A percentile compares a stretch with the other conserved stretches of the same genome.
Conservation (phyloP, 768 basidiomycete genomes). For the Neoboletus magnificus region DNA sequence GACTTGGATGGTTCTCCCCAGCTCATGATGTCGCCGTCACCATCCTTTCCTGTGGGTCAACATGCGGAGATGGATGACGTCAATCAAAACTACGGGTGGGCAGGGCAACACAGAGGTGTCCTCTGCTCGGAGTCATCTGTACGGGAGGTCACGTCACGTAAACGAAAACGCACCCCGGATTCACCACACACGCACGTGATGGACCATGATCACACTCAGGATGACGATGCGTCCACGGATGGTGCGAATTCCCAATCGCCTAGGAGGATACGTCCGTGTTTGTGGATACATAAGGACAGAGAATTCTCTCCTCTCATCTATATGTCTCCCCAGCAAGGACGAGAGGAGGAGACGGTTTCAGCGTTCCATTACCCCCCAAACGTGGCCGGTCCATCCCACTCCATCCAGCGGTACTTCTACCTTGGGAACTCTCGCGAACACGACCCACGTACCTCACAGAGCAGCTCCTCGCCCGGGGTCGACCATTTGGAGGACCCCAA, state of each 20-base stretch:
- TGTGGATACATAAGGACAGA: conserved; percentile 1
- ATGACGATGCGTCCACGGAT: background rate
- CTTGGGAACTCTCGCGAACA: background rate
- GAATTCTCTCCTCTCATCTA: conserved; percentile 25
- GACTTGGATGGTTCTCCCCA: background rate
- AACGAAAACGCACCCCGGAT: conserved; percentile 17
- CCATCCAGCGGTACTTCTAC: conserved; percentile 1
- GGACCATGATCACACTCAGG: background rate
- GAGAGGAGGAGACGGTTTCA: conserved; percentile 4
- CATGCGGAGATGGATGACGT: background rate
- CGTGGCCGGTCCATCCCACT: background rate
- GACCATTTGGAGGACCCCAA: background rate
- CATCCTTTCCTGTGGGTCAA: background rate
- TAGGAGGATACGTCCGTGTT: conserved; percentile 9
- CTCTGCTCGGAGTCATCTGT: background rate
- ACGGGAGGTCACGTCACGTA: conserved; percentile 2
- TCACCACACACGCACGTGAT: background rate
- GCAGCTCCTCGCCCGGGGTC: background rate
- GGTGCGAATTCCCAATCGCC: background rate
- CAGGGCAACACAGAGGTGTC: background rate
- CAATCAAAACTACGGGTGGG: background rate
- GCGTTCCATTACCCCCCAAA: background rate
- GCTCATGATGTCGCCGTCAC: background rate
- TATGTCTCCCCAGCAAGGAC: conserved; percentile 9
- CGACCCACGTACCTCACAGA: conserved; percentile 1